Conservation (phyloP, 1,139 yeast species). For the Diutina rugosa region DNA sequence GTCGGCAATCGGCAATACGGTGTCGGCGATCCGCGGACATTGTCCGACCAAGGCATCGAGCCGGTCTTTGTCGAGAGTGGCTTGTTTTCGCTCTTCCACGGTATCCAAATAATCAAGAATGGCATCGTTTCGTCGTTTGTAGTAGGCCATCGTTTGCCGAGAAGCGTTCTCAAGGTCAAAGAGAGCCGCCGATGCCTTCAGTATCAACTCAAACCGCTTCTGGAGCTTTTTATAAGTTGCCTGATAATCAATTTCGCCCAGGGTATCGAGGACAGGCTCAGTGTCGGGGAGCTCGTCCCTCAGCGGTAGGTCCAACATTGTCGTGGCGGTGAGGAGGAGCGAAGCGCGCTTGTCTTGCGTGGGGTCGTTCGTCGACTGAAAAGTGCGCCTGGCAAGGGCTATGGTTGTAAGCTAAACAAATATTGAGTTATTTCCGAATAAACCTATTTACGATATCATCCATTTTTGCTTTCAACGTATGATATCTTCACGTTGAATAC, state of each 20-base stretch:
- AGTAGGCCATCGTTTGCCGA: neutral
- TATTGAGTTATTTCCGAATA: too few relatives aligned
- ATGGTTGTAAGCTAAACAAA: neutral
- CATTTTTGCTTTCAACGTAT: too few relatives aligned
- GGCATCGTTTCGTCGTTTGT: slow-evolving; percentile 2
- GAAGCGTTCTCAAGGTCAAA: neutral
- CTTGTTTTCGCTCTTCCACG: neutral
- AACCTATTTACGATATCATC: too few relatives aligned
- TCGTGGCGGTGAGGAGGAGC: neutral
- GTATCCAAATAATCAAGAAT: neutral
- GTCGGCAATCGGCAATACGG: neutral
- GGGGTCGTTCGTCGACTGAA: neutral
- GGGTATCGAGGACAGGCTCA: neutral
- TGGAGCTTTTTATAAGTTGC: slow-evolving; percentile 1
- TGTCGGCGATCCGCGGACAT: neutral
- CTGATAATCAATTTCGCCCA: neutral
- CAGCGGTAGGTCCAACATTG: neutral
- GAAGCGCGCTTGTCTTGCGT: neutral
- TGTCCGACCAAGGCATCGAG: neutral
- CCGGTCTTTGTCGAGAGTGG: neutral
- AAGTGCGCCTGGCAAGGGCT: neutral
- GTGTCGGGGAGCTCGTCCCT: neutral
- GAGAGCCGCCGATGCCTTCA: neutral
- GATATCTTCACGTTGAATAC: too few relatives aligned
- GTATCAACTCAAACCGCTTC: neutral